Evolutionary conservation across 805 yeast genomes (phyloP), one percentile per base, ranked within the genome.

Genomic region (Cyberlindnera sargentensis): DNA sequence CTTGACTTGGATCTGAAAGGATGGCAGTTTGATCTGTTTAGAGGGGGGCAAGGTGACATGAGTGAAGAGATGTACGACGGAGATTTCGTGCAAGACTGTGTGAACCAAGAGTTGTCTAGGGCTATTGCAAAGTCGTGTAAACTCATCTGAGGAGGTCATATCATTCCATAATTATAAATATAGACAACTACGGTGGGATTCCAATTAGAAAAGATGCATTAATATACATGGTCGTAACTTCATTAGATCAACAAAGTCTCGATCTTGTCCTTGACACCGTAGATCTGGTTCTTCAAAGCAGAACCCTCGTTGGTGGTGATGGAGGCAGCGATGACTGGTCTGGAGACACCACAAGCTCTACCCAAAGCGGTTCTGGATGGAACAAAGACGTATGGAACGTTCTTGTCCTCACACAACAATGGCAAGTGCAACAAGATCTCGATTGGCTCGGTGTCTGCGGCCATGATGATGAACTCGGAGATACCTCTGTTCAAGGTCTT

Each of bases 281-380:
- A 89, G 73, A 93, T 87, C 78, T 91, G 98, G 79, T 75, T 87
- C 80, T 89, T 89, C 75, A 93, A 86, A 63, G 96, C 85, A 59
- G 97, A 89, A 62, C 96, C 95, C 65, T 93, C 99, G 74, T 93
- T 93, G 56, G 98, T 81, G 67, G 99, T 93, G 66, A 93, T 93
- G 51, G 95, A 84, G 53, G 97, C 97, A 65, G 99, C 95, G 67
- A 93, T 91, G 48, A 93, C 99, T 56, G 98, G 97, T 80, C 99
- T 86, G 45, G 98, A 88, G 52, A 93, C 99, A 75, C 99, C 99
- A 76, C 99, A 93, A 62, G 99, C 98, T 77, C 99, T 87, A 70
- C 99, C 99, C 61, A 93, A 78, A 52, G 99, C 99, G 64, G 93
- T 82, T 79, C 93, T 91, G 59, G 97, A 89, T 57, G 99, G 97